Conservation (phyloP, 192 early-diverging fungal genomes). For the Dimargaris verticillata region DNA sequence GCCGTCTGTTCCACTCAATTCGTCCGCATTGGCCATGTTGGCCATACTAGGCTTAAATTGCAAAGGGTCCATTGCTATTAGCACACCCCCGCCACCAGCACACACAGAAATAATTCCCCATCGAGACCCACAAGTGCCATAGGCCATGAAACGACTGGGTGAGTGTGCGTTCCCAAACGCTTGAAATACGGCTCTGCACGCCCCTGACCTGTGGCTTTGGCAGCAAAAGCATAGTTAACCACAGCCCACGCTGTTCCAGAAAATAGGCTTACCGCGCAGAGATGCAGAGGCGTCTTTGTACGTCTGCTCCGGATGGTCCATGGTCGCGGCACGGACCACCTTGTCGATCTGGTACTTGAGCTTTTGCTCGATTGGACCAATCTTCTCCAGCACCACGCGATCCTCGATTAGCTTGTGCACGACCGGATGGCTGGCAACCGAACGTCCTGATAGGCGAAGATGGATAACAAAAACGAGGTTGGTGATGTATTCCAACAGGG, state of each 20-base stretch:
- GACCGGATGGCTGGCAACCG: constrained; percentile 40
- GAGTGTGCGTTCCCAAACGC: background rate
- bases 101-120: constrained; percentile 16
- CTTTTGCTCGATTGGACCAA: constrained; percentile 82
- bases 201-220: background rate
- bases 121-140: constrained; percentile 13
- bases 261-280: constrained; percentile 13
- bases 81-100: constrained; percentile 13
- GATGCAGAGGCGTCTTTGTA: constrained; percentile 10
- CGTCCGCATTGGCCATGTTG: constrained; percentile 29
- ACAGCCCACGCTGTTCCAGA: no score
- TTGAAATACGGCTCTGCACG: constrained; percentile 1
- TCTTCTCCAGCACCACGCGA: constrained; percentile 78
- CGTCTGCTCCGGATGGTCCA: constrained; percentile 21
- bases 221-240: background rate
- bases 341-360: constrained; percentile 97
- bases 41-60: constrained; percentile 81
- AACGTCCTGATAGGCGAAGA: constrained; percentile 58
- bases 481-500: constrained; percentile 70
- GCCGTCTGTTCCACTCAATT: constrained; percentile 11
- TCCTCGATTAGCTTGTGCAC: constrained; percentile 57
- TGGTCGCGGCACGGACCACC: constrained; percentile 50
- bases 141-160: constrained; percentile 5
- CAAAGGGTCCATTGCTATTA: constrained; percentile 53
- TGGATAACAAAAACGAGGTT: constrained; percentile 58